phyloP scores from a whole-genome alignment of 2,329 filamentous ascomycete species.

The Cladosporium phlei region DNA sequence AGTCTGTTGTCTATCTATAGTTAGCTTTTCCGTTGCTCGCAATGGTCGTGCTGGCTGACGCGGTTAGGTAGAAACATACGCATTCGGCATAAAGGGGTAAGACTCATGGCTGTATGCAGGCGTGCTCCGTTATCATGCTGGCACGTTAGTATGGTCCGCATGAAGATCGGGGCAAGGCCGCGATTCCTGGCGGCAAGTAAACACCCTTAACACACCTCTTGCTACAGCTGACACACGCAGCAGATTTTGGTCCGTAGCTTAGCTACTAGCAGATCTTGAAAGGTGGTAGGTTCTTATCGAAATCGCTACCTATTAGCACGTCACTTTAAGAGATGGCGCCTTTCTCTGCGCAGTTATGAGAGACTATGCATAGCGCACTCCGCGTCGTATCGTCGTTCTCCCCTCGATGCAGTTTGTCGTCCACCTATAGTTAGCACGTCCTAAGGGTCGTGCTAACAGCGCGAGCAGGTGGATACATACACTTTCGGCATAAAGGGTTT shows the following conservation, averaged over 20 bases:
- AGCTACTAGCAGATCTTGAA: no score
- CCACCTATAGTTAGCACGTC: no score
- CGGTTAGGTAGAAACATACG: background rate
- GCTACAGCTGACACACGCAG: no score
- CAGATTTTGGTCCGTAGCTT: no score
- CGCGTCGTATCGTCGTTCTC: background rate
- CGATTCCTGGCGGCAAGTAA: no score
- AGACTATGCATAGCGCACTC: no score
- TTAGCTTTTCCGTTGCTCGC: no score
- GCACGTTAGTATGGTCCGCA: background rate
- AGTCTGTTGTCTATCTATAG: no score
- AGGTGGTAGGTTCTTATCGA: background rate
- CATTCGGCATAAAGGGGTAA: background rate
- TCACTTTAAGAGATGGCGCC: background rate
- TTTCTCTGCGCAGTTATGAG: background rate
- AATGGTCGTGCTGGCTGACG: no score
- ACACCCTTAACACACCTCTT: no score
- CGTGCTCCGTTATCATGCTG: background rate
- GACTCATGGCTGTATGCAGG: background rate
- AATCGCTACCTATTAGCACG: background rate
- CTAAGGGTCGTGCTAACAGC: no score
- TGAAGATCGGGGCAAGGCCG: no score
- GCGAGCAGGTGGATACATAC: background rate
- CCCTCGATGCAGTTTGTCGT: background rate
- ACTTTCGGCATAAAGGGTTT: background rate